A percentile compares a stretch with the other conserved stretches of the same genome.
Conservation (phyloP, 352 stramenopile species). For the Phytophthora sojae region DNA sequence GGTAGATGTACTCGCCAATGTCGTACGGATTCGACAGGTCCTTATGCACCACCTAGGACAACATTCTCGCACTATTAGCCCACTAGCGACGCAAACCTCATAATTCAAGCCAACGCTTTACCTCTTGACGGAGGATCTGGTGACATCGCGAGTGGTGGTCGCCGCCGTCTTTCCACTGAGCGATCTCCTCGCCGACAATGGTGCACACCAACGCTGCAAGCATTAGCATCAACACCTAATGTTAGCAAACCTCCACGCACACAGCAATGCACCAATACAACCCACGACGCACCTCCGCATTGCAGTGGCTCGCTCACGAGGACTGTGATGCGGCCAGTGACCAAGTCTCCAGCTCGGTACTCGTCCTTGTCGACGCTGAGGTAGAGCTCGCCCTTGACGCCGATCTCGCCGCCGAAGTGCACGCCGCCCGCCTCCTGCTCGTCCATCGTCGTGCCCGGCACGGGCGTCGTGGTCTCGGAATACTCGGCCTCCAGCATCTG, state of each 20-base stretch:
- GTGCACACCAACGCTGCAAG: constrained; percentile 59
- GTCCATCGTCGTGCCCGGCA: constrained; percentile 9
- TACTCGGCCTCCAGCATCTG: constrained; percentile 29
- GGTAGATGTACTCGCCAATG: constrained; percentile 75
- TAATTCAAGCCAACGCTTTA: constrained; percentile 10
- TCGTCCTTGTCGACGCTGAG: constrained; percentile 67
- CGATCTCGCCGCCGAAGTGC: constrained; percentile 64
- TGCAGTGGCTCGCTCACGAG: constrained; percentile 64
- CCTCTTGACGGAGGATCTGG: constrained; percentile 72
- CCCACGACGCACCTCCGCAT: constrained; percentile 52
- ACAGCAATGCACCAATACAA: too few relatives aligned
- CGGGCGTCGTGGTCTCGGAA: constrained; percentile 23
- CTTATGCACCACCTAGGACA: constrained; percentile 53
- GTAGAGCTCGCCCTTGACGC: constrained; percentile 69
- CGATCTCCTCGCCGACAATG: constrained; percentile 70
- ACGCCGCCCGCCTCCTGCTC: constrained; percentile 9
- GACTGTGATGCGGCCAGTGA: constrained; percentile 63
- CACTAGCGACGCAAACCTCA: not conserved
- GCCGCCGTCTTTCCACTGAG: constrained; percentile 65
- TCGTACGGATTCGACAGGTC: constrained; percentile 60
- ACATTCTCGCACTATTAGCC: constrained; percentile 10
- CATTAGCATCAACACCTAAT: too few relatives aligned
- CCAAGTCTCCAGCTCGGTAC: constrained; percentile 62
- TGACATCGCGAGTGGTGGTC: constrained; percentile 77
- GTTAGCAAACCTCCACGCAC: too few relatives aligned